Percentiles rank a stretch among this genome's conserved stretches.
Evolutionary conservation across 768 basidiomycete genomes (phyloP).

Genomic region (Leccinum olivaceopallidum): DNA sequence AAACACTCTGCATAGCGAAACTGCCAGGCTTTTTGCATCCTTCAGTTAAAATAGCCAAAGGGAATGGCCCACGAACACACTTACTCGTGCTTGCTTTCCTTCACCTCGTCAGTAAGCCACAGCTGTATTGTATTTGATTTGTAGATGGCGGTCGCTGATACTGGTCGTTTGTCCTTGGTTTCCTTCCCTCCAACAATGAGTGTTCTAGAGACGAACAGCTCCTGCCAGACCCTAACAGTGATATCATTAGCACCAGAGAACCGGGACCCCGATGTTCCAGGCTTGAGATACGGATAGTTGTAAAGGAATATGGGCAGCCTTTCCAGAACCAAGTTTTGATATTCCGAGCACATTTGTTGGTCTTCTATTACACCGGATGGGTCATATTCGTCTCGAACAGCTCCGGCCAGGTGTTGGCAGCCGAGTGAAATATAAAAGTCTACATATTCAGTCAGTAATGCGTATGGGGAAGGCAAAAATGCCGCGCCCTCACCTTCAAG

Average conservation of each 20-base stretch:
- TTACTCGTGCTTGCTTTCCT: no score
- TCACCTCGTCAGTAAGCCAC: no score
- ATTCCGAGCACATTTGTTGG: constrained; percentile 45
- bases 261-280: constrained; percentile 58
- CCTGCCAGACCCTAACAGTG: constrained; percentile 63
- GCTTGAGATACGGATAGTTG: constrained; percentile 68
- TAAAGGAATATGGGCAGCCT: constrained; percentile 85
- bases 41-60: background rate
- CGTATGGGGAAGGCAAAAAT: background rate
- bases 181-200: no score
- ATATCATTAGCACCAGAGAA: constrained; percentile 50
- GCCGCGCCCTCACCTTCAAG: constrained; percentile 60
- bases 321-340: constrained; percentile 63
- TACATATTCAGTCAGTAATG: constrained; percentile 21
- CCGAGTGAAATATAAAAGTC: constrained; percentile 77
- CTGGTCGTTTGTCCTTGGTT: no score
- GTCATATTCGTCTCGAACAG: constrained; percentile 74
- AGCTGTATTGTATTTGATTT: no score
- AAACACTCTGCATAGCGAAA: constrained; percentile 45
- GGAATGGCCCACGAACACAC: background rate
- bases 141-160: no score
- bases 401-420: constrained; percentile 61
- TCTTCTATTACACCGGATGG: constrained; percentile 48
- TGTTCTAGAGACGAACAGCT: constrained; percentile 44
- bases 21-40: constrained; percentile 58